A percentile compares a stretch with the other conserved stretches of the same genome.
Conservation (phyloP, 169 alveolate species). For the Theileria parva region DNA sequence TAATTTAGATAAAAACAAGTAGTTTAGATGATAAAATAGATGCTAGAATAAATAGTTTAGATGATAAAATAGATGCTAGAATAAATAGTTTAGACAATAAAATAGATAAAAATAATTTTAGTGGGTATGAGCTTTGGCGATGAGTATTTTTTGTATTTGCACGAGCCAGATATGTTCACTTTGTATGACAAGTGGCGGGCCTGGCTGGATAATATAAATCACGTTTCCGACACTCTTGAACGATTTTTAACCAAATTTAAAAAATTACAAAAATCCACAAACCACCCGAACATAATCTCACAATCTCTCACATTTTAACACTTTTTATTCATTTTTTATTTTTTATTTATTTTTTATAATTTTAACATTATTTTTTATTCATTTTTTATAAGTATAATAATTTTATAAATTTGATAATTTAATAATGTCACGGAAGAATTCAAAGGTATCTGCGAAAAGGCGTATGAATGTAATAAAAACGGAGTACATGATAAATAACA, state of each 20-base stretch:
- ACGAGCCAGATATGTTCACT: constrained; percentile 65
- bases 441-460: constrained; percentile 26
- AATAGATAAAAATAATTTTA: background rate
- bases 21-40: no score
- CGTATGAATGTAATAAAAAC: constrained; percentile 47
- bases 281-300: no score
- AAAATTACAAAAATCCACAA: background rate
- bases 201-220: constrained; percentile 37
- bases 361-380: background rate
- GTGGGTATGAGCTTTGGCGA: constrained; percentile 20
- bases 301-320: no score
- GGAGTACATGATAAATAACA: constrained; percentile 30
- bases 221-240: constrained; percentile 2
- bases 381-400: background rate
- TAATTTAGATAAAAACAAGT: no score
- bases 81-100: no score
- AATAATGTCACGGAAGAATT: constrained; percentile 55
- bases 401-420: background rate
- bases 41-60: no score
- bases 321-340: no score
- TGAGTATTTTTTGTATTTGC: constrained; percentile 56
- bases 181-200: constrained; percentile 53
- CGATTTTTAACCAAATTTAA: background rate
- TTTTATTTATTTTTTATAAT: background rate
- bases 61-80: no score